Base-by-base conservation (phyloP, 495 filamentous ascomycete species). In the Trichocladium antarcticum region DNA sequence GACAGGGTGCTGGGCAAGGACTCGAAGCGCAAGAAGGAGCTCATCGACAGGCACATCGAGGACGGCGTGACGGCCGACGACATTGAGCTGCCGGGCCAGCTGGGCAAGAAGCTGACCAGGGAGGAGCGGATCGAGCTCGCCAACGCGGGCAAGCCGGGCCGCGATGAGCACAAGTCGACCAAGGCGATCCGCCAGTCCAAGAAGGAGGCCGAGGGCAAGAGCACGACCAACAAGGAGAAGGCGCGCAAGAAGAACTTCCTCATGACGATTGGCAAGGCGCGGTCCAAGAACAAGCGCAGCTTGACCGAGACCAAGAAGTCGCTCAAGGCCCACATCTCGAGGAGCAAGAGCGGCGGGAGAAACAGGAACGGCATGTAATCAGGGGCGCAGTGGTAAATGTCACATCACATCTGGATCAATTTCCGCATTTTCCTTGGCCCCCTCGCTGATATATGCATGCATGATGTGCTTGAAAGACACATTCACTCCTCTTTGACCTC, bases 221-320 rank as follows among this genome's bases (percentile, higher is more conserved):
- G 84, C 66, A 86, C 85, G 5, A 99, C 92, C 57, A 99, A 99
- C 70, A 86, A 85, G 74, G 93, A 99, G 74, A 99, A 99, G 76
- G 81, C 84, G 22, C 73, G 90, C 43, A 83, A 81, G 73, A 97
- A 99, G 81, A 97, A 97, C 64, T 93, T 97, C 66, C 62, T 97
- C 58, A 99, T 99, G 93, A 95, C 89, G 24, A 65, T 97, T 32
- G 86, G 89, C 40, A 97, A 97, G 74, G 90, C 92, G 3, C 86
- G 86, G 69, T 77, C 73, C 40, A 97, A 96, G 74, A 81, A 85
- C 61, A 96, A 95, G 81, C 75, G 87, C 57, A 94, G 86, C 79
- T 72, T 98, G 61, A 75, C 83, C 35, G 82, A 95, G 59, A 87
- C 81, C 37, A 76, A 78, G 54, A 84, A 80, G 64, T 75, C 85